Evolutionary conservation across 1,139 yeast genomes (phyloP).

Genomic region (Magnusiomyces tetraspermus): DNA sequence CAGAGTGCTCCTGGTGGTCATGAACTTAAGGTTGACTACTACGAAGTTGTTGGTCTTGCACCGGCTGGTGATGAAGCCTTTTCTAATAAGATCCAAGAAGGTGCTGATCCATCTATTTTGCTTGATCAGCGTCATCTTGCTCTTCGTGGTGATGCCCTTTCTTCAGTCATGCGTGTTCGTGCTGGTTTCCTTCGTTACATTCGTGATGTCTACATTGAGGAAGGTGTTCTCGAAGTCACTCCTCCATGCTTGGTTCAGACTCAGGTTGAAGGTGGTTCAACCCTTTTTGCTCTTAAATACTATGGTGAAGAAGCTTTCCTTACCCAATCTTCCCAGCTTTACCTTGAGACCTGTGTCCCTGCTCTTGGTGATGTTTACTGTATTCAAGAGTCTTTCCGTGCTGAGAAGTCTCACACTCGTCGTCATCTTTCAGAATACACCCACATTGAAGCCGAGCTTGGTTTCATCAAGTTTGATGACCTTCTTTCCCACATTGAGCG

Average conservation of each 20-base stretch:
- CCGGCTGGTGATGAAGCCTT: constrained; percentile 95
- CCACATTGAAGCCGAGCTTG: constrained; percentile 90
- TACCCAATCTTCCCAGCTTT: constrained; percentile 95
- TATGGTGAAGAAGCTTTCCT: constrained; percentile 95
- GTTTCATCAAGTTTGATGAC: constrained; percentile 79
- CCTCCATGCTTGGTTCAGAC: constrained; percentile 99
- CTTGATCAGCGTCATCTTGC: constrained; percentile 93
- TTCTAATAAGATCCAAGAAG: constrained; percentile 87
- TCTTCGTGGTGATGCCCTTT: constrained; percentile 87
- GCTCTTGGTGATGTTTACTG: constrained; percentile 95
- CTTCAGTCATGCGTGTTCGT: constrained; percentile 92
- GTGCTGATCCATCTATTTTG: constrained; percentile 84
- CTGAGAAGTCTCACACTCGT: constrained; percentile 97
- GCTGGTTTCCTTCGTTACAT: constrained; percentile 65
- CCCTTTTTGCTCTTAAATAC: constrained; percentile 84
- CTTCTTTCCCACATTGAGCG: constrained; percentile 77
- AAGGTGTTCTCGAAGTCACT: constrained; percentile 78
- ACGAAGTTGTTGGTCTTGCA: constrained; percentile 81
- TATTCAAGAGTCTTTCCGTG: constrained; percentile 97
- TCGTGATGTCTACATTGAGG: constrained; percentile 69
- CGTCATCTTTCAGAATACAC: constrained; percentile 97
- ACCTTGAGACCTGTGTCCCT: constrained; percentile 92
- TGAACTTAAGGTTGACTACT: constrained; percentile 84
- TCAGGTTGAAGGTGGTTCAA: constrained; percentile 98
- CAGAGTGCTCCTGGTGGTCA: constrained; percentile 97